Percentiles rank a stretch among this genome's conserved stretches.
Conservation (phyloP, 495 filamentous ascomycete species). For the Aeminium ludgeri region DNA sequence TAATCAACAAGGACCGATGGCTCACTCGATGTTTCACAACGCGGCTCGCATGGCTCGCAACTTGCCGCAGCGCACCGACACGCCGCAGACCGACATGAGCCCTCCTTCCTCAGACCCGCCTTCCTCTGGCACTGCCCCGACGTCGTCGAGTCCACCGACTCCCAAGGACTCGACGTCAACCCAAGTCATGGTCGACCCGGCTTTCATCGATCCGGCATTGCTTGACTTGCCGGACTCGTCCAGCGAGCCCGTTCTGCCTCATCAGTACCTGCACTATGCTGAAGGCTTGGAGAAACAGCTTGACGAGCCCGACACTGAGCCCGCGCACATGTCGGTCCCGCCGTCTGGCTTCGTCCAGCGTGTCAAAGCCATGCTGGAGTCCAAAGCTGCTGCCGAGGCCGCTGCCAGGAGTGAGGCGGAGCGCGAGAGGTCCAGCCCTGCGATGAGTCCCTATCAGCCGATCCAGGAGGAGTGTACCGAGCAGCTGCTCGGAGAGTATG, state of each 20-base stretch:
- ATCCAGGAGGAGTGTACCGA: background rate
- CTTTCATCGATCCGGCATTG: conserved; percentile 13
- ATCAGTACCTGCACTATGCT: conserved; percentile 13
- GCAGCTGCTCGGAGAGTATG: background rate
- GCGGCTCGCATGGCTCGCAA: conserved; percentile 15
- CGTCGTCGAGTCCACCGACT: conserved; percentile 17
- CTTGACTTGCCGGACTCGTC: conserved; percentile 12
- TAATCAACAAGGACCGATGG: conserved; percentile 5
- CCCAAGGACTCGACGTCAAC: conserved; percentile 18
- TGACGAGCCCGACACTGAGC: conserved; percentile 10
- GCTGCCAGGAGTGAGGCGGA: conserved; percentile 7
- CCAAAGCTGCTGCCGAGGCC: conserved; percentile 14
- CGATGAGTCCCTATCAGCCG: background rate
- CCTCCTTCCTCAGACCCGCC: conserved; percentile 22
- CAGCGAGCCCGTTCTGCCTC: conserved; percentile 11
- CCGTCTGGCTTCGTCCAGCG: conserved; percentile 19
- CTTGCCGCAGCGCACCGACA: conserved; percentile 14
- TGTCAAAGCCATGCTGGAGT: conserved; percentile 18
- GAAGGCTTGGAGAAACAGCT: conserved; percentile 10
- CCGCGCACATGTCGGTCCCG: conserved; percentile 10
- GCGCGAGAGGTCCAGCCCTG: background rate
- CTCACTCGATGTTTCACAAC: conserved; percentile 16
- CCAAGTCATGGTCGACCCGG: conserved; percentile 17
- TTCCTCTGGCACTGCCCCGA: conserved; percentile 15
- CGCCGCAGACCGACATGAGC: conserved; percentile 15